phyloP scores from a whole-genome alignment of 2,329 filamentous ascomycete genomes.

The Colletotrichum euphorbiae region DNA sequence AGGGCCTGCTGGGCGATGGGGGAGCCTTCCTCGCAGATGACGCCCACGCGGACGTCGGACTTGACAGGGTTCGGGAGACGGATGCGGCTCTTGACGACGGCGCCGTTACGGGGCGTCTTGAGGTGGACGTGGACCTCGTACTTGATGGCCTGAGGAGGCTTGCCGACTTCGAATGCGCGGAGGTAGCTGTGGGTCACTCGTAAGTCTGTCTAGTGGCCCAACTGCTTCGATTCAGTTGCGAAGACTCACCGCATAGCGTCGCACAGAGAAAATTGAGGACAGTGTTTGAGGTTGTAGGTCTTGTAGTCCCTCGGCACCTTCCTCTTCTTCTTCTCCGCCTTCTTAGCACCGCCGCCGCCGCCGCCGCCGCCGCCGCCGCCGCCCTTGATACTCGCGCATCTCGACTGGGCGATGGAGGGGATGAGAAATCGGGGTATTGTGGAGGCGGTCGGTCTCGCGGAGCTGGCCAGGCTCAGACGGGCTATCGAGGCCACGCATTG shows the following conservation, averaged over 20 bases:
- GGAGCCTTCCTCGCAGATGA: constrained; percentile 88
- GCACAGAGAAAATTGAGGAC: constrained; percentile 79
- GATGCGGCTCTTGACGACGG: constrained; percentile 87
- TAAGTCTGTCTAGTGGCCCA: constrained; percentile 28
- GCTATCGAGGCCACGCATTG: constrained; percentile 67
- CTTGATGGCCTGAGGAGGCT: constrained; percentile 77
- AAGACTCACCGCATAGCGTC: constrained; percentile 87
- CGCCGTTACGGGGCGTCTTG: constrained; percentile 85
- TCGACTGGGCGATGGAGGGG: constrained; percentile 59
- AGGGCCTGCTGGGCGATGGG: constrained; percentile 79
- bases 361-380: constrained; percentile 55
- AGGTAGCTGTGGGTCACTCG: constrained; percentile 74
- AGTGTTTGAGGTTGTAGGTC: constrained; percentile 73
- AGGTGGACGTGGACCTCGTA: constrained; percentile 91
- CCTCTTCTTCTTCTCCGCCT: constrained; percentile 66
- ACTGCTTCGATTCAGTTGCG: background rate
- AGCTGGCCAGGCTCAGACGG: constrained; percentile 58
- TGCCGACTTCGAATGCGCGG: constrained; percentile 91
- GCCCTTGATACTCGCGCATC: constrained; percentile 56
- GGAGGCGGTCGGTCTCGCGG: constrained; percentile 55
- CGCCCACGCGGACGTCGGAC: constrained; percentile 88
- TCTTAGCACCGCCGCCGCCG: constrained; percentile 53
- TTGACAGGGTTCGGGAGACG: constrained; percentile 90
- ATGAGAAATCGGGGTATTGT: constrained; percentile 62
- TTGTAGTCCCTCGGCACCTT: constrained; percentile 73